Evolutionary conservation across 2,329 filamentous ascomycete species (phyloP), one percentile per base, ranked within the genome.

Genomic region (Aspergillus sergii): DNA sequence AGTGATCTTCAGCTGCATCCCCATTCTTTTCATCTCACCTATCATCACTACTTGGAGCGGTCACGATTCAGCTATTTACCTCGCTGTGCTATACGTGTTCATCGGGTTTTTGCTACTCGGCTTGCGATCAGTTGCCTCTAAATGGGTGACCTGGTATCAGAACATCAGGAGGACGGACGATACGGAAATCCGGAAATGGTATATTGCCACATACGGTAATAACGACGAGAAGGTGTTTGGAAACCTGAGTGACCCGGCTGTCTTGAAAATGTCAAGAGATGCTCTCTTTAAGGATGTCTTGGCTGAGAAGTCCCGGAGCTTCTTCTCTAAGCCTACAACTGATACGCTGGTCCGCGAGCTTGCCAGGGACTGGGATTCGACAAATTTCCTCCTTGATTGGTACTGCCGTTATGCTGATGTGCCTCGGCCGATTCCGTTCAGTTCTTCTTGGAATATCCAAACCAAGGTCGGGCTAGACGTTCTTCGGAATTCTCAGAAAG

Each of bases 71-170:
- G 76, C 81, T 30, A 81, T 89, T 34, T 89, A 89, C 67, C 79
- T 87, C 1, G 77, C 81, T 2, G 76, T 88, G 1, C 75, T 87
- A 1, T 87, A 83, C 61, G 64, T 80, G 3, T 88, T 88, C 67
- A 78, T 88, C 5, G 69, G 77, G 10, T 68, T 83, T 7, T 78
- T 89, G 1, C 67, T 88, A 2, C 68, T 86, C 23, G 83, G 83
- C 11, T 82, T 87, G 63, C 80, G 86, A n/a, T 77, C 77, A 2
- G 80, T 87, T 7, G 83, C 82, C 43, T 83, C 83, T 26, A 82
- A 85, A 66, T 89, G 87, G 87, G 83, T 85, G 4, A 85, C 81
- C 2, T 89, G 87, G 87, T 75, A 75, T 60, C 75, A 76, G 64
- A 73, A 69, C 4, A 75, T 83, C 30, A 74, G 78, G 39, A 71